phyloP scores from a whole-genome alignment of 352 stramenopile genomes.

The Thalassiosira pacifica region DNA sequence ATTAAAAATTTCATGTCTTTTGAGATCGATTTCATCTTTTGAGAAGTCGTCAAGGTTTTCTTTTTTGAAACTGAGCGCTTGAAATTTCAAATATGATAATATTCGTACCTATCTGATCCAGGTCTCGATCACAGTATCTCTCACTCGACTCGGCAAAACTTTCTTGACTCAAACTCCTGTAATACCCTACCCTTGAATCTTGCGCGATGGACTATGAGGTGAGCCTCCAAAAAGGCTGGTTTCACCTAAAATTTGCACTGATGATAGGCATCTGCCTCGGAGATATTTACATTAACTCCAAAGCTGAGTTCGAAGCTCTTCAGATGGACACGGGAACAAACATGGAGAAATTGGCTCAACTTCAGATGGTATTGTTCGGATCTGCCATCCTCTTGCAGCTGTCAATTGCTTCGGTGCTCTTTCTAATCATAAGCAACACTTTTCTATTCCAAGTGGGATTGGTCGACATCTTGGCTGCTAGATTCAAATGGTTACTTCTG shows the following conservation, averaged over 20 bases:
- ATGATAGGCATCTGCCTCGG: constrained; percentile 19
- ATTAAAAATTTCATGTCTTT: no score
- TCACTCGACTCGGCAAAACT: no score
- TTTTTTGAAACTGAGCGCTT: no score
- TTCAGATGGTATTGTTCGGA: constrained; percentile 49
- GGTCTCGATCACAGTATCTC: no score
- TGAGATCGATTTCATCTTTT: no score
- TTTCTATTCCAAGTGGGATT: constrained; percentile 54
- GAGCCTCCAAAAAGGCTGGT: not conserved
- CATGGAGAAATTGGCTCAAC: constrained; percentile 22
- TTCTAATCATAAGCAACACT: constrained; percentile 47
- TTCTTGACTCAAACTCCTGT: no score
- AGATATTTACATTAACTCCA: constrained; percentile 51
- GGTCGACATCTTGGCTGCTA: constrained; percentile 11
- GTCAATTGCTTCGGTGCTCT: constrained; percentile 43
- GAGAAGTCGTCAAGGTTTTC: no score
- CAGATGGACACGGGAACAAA: not conserved
- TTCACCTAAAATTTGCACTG: constrained; percentile 40
- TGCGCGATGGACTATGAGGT: not conserved
- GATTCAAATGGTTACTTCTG: constrained; percentile 33
- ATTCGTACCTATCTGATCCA: no score
- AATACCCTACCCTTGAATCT: not conserved
- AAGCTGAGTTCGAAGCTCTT: constrained; percentile 37
- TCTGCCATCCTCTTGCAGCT: constrained; percentile 34
- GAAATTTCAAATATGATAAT: no score